A percentile compares a stretch with the other conserved stretches of the same genome.
Evolutionary conservation across 352 stramenopile species (phyloP).

Genomic region (Globisporangium cederbergense): DNA sequence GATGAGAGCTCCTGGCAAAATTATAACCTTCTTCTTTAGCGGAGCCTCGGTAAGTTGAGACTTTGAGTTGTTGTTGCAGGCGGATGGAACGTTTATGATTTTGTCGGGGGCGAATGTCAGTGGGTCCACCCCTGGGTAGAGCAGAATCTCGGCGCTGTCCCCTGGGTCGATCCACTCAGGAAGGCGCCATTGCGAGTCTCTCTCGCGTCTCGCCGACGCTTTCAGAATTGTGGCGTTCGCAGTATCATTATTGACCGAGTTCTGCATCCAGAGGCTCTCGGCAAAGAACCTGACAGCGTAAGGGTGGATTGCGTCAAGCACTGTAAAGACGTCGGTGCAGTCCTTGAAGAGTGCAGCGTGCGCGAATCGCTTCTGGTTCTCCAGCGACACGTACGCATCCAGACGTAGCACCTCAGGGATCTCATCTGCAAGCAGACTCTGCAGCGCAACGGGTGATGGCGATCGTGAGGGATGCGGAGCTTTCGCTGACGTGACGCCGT

Average conservation of each 20-base stretch:
- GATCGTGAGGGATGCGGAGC: background rate
- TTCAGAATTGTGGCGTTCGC: conserved; percentile 38
- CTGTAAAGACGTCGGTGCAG: conserved; percentile 53
- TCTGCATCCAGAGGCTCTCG: conserved; percentile 32
- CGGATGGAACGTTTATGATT: conserved; percentile 47
- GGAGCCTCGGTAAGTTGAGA: background rate
- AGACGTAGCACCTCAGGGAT: conserved; percentile 44
- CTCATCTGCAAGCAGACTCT: conserved; percentile 17
- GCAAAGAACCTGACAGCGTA: conserved; percentile 55
- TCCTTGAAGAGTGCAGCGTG: conserved; percentile 51
- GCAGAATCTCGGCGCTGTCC: conserved; percentile 42
- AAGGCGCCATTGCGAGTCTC: conserved; percentile 31
- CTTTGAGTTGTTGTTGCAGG: background rate
- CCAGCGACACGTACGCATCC: conserved; percentile 40
- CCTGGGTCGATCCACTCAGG: conserved; percentile 44
- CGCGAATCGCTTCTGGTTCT: conserved; percentile 44
- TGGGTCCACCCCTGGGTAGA: conserved; percentile 48
- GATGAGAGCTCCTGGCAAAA: conserved; percentile 38
- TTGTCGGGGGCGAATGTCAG: conserved; percentile 51
- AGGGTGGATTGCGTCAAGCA: conserved; percentile 58
- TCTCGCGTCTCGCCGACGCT: conserved; percentile 29
- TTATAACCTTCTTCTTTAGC: conserved; percentile 46
- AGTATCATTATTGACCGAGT: conserved; percentile 19
- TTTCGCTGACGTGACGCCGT: background rate
- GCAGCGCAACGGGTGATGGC: conserved; percentile 20